Evolutionary conservation across 2,329 filamentous ascomycete species (phyloP).

Genomic region (Biscogniauxia mediterranea): DNA sequence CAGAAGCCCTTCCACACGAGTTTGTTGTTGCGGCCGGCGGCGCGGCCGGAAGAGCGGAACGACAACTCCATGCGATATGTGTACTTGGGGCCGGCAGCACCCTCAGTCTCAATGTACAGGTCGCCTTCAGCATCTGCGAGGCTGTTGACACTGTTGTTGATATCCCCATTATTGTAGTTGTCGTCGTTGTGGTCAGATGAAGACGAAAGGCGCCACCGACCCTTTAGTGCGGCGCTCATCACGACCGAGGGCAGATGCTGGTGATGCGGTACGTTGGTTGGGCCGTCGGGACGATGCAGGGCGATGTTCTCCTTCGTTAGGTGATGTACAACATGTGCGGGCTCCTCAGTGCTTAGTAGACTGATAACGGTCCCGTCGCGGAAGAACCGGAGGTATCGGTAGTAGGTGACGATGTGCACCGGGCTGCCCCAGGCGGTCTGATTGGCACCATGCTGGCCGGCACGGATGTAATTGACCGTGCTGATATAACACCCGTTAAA

Average conservation of each 20-base stretch:
- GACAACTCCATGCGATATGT: constrained; percentile 79
- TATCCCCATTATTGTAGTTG: constrained; percentile 21
- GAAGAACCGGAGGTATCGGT: constrained; percentile 93
- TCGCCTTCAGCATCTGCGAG: constrained; percentile 58
- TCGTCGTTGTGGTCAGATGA: constrained; percentile 30
- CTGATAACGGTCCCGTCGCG: constrained; percentile 82
- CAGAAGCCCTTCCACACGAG: constrained; percentile 86
- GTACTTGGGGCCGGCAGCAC: constrained; percentile 70
- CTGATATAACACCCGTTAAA: constrained; percentile 97
- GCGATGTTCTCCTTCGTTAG: constrained; percentile 69
- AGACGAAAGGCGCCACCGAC: constrained; percentile 49
- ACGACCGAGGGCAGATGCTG: constrained; percentile 48
- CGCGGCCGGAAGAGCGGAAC: constrained; percentile 62
- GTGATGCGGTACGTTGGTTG: constrained; percentile 12
- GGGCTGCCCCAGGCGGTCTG: constrained; percentile 76
- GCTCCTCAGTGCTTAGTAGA: constrained; percentile 77
- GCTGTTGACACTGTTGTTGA: background rate
- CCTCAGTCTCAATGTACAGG: constrained; percentile 82
- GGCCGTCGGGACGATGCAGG: constrained; percentile 37
- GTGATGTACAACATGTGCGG: constrained; percentile 82
- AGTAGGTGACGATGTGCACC: constrained; percentile 96
- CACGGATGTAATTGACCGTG: constrained; percentile 90
- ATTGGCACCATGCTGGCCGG: constrained; percentile 70
- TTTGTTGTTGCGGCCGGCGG: constrained; percentile 75
- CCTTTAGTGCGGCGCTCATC: constrained; percentile 67